Percentiles rank a stretch among this genome's conserved stretches.
These are phyloP conservation scores for Tilletia setariae DNA, from an alignment of 1,284 basidiomycete species.

Conservation along the genomic window DNA sequence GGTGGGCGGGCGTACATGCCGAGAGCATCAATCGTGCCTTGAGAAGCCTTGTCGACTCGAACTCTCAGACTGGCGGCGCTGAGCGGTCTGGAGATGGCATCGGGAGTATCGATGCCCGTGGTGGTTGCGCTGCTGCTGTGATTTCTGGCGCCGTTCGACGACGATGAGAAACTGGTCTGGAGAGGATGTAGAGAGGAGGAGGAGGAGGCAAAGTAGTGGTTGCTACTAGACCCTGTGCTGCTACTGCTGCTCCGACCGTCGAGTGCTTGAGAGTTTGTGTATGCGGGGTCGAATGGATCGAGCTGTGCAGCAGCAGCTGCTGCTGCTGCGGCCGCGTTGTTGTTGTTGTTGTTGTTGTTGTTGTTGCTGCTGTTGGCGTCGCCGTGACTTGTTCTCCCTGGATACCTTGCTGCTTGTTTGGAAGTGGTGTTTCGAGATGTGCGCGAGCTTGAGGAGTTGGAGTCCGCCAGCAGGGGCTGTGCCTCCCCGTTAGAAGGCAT, in stretches of 20 bases:
- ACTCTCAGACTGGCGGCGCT: constrained; percentile 44
- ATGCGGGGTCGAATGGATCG: neutral
- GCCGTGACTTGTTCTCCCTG: no score
- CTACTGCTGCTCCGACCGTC: neutral
- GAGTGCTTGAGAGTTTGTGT: neutral
- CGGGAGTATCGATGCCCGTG: neutral
- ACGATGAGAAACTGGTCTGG: neutral
- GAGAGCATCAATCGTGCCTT: constrained; percentile 32
- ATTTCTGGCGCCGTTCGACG: neutral
- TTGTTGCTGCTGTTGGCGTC: no score
- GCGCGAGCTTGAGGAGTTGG: no score
- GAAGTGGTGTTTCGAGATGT: neutral
- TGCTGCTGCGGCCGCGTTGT: no score
- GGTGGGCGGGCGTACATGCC: constrained; percentile 42
- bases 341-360: no score
- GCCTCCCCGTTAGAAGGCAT: no score
- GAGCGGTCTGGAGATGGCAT: constrained; percentile 36
- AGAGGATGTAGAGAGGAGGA: neutral
- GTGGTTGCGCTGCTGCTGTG: neutral
- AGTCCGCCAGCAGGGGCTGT: no score
- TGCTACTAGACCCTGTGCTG: neutral
- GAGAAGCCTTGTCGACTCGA: constrained; percentile 40
- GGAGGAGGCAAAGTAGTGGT: neutral
- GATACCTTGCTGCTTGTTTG: no score
- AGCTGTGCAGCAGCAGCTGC: neutral